Base-by-base conservation (phyloP, 2,329 filamentous ascomycete species). In the Phoma sp. region DNA sequence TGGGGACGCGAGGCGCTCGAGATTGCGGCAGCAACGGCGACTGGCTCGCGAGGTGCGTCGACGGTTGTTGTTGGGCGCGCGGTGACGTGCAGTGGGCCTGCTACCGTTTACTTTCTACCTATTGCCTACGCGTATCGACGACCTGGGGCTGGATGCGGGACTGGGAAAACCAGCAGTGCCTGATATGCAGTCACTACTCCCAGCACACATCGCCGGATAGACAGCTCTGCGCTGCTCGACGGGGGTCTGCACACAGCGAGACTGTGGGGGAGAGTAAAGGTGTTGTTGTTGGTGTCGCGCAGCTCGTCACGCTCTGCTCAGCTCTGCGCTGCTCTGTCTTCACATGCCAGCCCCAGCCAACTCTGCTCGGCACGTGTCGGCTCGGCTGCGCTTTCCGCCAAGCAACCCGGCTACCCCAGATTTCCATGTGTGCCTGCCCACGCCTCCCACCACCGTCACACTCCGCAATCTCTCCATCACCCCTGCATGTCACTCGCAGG, bases 101-200 rank as follows among this genome's bases (percentile, higher is more conserved):
- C 27, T 29, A 17, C 17, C 17, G 17, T 17, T 17, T 17, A 17
- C 25, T 27, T 6, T 27, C 7, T 9, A 2, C 10, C 27, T 29
- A 3, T 9, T 29, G 31, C 17, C 33, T 48, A 47, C 43, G 50
- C 46, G 27, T 24, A 27, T n/a, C 37, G 40, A 43, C 47, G 43
- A 33, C 13, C 10, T n/a, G 15, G 36, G 31, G 33, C 38, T 38
- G 43, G 51, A 19, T 37, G 43, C 50, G 31, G 35, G 24, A 9
- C 33, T 15, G 44, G 41, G 46, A 51, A 24, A 27, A 21, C 29
- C 37, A 25, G 43, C 48, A 41, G 58, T 43, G 56, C 50, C 52
- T 51, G 38, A 35, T 36, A 39, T 59, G 62, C 51, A 57, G 58
- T 50, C 43, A 51, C 64, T 13, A 52, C 48, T 24, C 51, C 47